Evolutionary conservation across 306 rosid genomes (phyloP), one percentile per base, ranked within the genome.

Genomic region (Pyrus pyrifolia): DNA sequence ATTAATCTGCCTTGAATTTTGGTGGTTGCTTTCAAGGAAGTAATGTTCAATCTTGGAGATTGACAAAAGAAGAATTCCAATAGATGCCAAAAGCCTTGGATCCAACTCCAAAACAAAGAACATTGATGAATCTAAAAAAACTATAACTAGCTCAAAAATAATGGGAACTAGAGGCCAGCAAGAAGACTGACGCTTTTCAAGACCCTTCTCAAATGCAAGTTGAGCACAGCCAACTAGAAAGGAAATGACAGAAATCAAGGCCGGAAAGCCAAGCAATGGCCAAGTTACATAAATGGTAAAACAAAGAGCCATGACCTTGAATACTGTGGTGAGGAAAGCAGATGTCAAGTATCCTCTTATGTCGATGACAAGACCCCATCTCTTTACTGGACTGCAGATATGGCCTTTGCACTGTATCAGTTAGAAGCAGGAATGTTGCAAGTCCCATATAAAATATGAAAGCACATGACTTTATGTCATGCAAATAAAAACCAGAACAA

Each of bases 331-430:
- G 62, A 90, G 62, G 76, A 89, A 85, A 46, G 90, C 89, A 11
- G 96, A 76, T 67, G 80, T 46, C 78, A 95, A 62, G 85, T 92
- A 92, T 78, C 98, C 98, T 84, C 83, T 87, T 64, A 90, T 89
- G 82, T 97, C 97, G 38, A 96, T 95, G 68, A 95, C 87, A 74
- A 95, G 92, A 81, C 97, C 85, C 98, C 98, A 95, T 76, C 93
- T 95, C 81, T 89, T 95, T 25, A 83, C 93, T 95, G 88, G 81
- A 95, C 66, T 89, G 81, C 79, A 95, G 79, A 86, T 90, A 95
- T 14, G 97, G 98, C 83, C 80, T 92, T 83, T 92, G 97, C 65
- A 90, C 93, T n/a, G 30, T 83, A 62, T 92, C 97, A 14, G 86
- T 86, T 78, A 95, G 90, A 18, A 67, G 78, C 75, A 95, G 82